Conservation (phyloP, 352 stramenopile genomes). For the Albugo laibachii region DNA sequence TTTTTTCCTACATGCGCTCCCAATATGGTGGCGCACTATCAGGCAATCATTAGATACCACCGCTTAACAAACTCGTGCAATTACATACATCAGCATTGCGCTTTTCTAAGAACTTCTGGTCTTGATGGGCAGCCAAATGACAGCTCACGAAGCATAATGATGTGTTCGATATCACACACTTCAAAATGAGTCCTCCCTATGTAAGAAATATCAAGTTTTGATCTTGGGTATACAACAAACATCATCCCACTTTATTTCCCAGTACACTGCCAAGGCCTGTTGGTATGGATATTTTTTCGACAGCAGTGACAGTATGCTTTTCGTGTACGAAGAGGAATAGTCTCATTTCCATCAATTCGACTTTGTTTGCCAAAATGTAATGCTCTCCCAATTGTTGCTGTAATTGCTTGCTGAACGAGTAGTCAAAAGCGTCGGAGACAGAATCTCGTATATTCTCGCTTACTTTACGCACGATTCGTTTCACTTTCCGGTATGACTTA, state of each 20-base stretch:
- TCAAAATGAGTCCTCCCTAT: conserved; percentile 59
- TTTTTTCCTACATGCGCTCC: conserved; percentile 35
- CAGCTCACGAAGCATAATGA: conserved; percentile 76
- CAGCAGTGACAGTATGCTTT: conserved; percentile 26
- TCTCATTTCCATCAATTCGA: conserved; percentile 69
- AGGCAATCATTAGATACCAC: background rate
- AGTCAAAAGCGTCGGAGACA: conserved; percentile 32
- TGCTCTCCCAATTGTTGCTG: conserved; percentile 31
- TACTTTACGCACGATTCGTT: conserved; percentile 32
- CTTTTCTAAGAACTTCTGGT: conserved; percentile 72
- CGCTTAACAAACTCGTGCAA: background rate
- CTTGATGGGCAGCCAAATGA: conserved; percentile 65
- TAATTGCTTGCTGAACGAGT: conserved; percentile 42
- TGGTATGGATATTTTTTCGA: conserved; percentile 51
- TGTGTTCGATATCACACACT: conserved; percentile 50
- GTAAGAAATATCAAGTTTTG: background rate
- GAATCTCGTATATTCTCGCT: conserved; percentile 44
- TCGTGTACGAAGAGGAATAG: conserved; percentile 49
- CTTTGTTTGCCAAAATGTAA: conserved; percentile 38
- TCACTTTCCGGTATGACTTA: conserved; percentile 21
- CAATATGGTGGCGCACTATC: conserved; percentile 55
- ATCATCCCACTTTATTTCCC: conserved; percentile 44
- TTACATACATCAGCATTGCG: conserved; percentile 57
- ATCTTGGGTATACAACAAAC: background rate
- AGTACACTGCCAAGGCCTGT: conserved; percentile 63